Percentiles rank a stretch among this genome's conserved stretches.
These are phyloP conservation scores for Vanrija sp. DNA, from an alignment of 1,284 basidiomycete genomes.

Conservation along the genomic window DNA sequence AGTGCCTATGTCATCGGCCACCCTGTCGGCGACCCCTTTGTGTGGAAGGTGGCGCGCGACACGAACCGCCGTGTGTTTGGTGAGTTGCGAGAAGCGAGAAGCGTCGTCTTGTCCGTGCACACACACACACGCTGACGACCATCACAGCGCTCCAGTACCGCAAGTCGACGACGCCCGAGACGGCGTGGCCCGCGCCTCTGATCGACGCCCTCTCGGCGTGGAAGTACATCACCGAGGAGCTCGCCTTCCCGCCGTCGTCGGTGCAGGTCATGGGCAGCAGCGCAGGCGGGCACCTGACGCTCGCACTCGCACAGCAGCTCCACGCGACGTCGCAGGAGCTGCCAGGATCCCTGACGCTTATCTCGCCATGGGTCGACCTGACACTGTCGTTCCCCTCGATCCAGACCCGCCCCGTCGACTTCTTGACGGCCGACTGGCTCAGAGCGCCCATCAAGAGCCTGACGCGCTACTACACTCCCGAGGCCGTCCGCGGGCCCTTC, in stretches of 20 bases:
- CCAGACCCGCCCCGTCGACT: slow-evolving; percentile 8
- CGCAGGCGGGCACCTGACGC: slow-evolving; percentile 62
- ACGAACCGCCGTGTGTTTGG: slow-evolving; percentile 12
- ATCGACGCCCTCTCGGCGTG: slow-evolving; percentile 60
- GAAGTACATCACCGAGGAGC: slow-evolving; percentile 54
- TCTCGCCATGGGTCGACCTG: slow-evolving; percentile 59
- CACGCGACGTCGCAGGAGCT: slow-evolving; percentile 19
- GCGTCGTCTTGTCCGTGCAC: not conserved
- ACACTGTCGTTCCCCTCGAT: slow-evolving; percentile 12
- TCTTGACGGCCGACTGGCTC: slow-evolving; percentile 10
- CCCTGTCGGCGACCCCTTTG: slow-evolving; percentile 20
- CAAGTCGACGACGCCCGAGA: slow-evolving; percentile 10
- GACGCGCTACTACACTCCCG: slow-evolving; percentile 15
- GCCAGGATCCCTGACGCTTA: slow-evolving; percentile 55
- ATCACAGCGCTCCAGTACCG: slow-evolving; percentile 22
- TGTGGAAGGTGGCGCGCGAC: slow-evolving; percentile 13
- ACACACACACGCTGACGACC: not conserved
- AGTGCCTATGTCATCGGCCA: slow-evolving; percentile 22
- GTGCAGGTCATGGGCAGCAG: slow-evolving; percentile 62
- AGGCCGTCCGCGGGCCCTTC: slow-evolving; percentile 5
- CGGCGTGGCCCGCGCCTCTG: slow-evolving; percentile 58
- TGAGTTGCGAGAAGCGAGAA: slow-evolving; percentile 3
- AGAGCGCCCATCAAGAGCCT: slow-evolving; percentile 8
- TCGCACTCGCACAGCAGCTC: slow-evolving; percentile 50
- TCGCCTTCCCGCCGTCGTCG: slow-evolving; percentile 53